Conservation (phyloP, 768 basidiomycete species). For the Termitomyces sp. region DNA sequence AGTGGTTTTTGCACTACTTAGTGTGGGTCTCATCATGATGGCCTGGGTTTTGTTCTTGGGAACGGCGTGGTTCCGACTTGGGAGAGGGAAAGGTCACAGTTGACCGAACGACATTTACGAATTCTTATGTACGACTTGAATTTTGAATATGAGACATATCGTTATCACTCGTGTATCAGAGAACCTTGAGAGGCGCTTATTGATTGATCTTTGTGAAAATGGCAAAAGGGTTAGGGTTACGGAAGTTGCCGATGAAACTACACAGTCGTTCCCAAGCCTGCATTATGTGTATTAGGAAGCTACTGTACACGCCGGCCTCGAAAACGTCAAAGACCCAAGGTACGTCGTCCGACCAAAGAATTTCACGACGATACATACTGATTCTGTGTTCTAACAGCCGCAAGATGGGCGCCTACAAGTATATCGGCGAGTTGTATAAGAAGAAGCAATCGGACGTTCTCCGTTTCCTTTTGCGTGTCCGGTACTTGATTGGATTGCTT, state of each 20-base stretch:
- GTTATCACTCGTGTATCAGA: too few species aligned
- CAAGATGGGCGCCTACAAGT: slow-evolving; percentile 94
- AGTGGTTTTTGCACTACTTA: slow-evolving; percentile 41
- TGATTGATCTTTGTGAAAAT: too few species aligned
- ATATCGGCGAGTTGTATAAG: slow-evolving; percentile 96
- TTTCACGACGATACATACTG: not conserved
- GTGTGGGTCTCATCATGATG: slow-evolving; percentile 36
- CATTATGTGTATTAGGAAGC: slow-evolving; percentile 11
- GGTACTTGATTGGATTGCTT: slow-evolving; percentile 47
- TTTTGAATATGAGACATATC: not conserved
- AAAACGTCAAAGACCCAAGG: slow-evolving; percentile 38
- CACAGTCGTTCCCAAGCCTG: slow-evolving; percentile 34
- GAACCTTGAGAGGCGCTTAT: too few species aligned
- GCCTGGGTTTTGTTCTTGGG: slow-evolving; percentile 66
- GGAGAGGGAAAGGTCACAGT: slow-evolving; percentile 17
- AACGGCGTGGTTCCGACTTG: slow-evolving; percentile 57
- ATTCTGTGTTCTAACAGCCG: slow-evolving; percentile 27
- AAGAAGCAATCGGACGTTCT: slow-evolving; percentile 98
- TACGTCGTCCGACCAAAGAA: slow-evolving; percentile 17
- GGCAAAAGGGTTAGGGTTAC: slow-evolving; percentile 15
- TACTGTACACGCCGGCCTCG: slow-evolving; percentile 26
- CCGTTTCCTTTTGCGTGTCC: slow-evolving; percentile 95
- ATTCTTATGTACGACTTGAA: not conserved
- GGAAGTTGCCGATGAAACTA: slow-evolving; percentile 35
- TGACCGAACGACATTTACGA: not conserved